These are phyloP conservation scores for Echinochloa phyllopogon DNA, from an alignment of 176 grass and related monocot species.

Conservation along the genomic window DNA sequence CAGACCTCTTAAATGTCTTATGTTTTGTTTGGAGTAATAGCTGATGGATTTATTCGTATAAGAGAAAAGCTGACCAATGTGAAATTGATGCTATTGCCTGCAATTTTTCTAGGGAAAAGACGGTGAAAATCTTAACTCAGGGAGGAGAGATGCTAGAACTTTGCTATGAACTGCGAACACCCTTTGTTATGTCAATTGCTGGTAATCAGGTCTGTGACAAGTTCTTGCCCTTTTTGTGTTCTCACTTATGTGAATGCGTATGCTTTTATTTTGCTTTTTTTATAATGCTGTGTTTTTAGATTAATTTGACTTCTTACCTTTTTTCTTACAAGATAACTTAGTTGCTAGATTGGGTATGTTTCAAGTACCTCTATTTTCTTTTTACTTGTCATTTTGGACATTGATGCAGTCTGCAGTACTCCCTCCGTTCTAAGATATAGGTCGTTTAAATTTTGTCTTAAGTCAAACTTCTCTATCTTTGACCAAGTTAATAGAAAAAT, in stretches of 20 bases:
- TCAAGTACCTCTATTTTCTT: not conserved
- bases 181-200: slow-evolving; percentile 77
- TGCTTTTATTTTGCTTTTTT: slow-evolving; percentile 24
- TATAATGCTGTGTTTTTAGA: not conserved
- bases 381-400: not conserved
- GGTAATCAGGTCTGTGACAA: slow-evolving; percentile 69
- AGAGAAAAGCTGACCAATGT: slow-evolving; percentile 25
- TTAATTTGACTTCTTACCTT: not conserved
- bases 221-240: slow-evolving; percentile 16
- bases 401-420: not conserved
- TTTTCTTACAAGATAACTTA: slow-evolving; percentile 8
- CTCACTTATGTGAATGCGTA: slow-evolving; percentile 18
- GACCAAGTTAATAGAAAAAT: no score
- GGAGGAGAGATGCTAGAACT: slow-evolving; percentile 97
- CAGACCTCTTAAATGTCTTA: slow-evolving; percentile 13
- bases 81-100: slow-evolving; percentile 28
- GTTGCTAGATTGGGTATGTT: slow-evolving; percentile 21
- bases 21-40: slow-evolving; percentile 27
- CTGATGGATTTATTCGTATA: slow-evolving; percentile 32
- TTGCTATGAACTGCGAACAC: slow-evolving; percentile 79
- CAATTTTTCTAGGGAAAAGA: slow-evolving; percentile 66
- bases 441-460: no score
- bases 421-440: no score
- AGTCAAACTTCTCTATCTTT: no score
- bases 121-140: slow-evolving; percentile 90